Evolutionary conservation across 768 basidiomycete species (phyloP), one percentile per base, ranked within the genome.

Genomic region (Pleurotus tuber-regium): DNA sequence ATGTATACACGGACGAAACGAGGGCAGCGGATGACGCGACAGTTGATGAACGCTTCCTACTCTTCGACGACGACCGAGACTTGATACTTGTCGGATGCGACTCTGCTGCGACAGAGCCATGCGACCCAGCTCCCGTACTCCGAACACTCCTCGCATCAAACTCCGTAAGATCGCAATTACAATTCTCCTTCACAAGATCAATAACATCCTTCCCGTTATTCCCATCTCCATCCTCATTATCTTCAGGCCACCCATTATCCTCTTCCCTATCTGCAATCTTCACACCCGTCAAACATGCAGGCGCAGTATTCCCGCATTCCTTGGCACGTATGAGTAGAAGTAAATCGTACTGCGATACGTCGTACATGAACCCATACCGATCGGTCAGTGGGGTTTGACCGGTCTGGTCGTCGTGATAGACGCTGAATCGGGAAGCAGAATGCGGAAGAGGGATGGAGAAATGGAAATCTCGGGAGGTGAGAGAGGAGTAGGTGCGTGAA

Each of bases 341-440:
- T 23, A 89, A 76, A 59, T 95, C 92, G 59, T 92, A 91, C 58
- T 83, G 78, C 2, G 84, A 82, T 1, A 92, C 79, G 57, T 93
- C 91, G 53, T 94, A 94, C 66, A 94, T 86, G 70, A 95, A 95
- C 0, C 93, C 93, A 60, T 86, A 95, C 4, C 91, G 83, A 55
- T 95, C 93, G 16, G 91, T 92, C 51, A 93, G 70, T 2, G 81
- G 81, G 42, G 80, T 73, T 44, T 78, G 75, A n/a, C n/a, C n/a
- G 51, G 69, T 75, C 57, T 76, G 73, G 29, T 81, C 79, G 39
- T 76, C 74, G 16, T 73, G 73, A 43, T 79, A 74, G 16, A 76
- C 67, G 14, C 69, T 75, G 57, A 79, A 81, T 33, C 76, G 73
- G 40, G 82, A 80, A 0, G 83, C 80, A 5, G 81, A 72, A 53